Evolutionary conservation across 2,329 filamentous ascomycete species (phyloP).

Genomic region (Hysterium pulicare): DNA sequence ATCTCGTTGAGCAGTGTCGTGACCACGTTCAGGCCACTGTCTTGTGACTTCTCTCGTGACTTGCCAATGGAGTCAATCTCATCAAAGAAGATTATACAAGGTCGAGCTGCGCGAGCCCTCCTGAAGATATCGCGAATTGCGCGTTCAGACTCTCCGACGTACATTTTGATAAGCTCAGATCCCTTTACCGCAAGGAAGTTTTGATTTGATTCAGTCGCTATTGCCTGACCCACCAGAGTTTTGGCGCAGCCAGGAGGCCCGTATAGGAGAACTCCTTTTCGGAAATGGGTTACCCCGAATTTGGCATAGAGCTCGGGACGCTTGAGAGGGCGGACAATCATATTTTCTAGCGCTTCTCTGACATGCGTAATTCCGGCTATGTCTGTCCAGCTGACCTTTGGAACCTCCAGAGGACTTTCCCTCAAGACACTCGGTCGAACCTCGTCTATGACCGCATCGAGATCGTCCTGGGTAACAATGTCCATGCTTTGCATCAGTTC

Average conservation of each 20-base stretch:
- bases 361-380: slow-evolving; percentile 81
- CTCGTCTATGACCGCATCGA: slow-evolving; percentile 62
- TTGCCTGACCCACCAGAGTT: slow-evolving; percentile 84
- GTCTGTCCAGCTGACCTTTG: slow-evolving; percentile 79
- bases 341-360: slow-evolving; percentile 59
- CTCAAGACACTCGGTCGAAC: slow-evolving; percentile 84
- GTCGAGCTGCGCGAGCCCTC: slow-evolving; percentile 78
- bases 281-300: slow-evolving; percentile 43
- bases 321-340: slow-evolving; percentile 53
- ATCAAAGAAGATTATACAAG: slow-evolving; percentile 95
- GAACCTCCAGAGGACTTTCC: slow-evolving; percentile 83
- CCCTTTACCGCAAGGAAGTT: slow-evolving; percentile 96
- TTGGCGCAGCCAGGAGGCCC: slow-evolving; percentile 94
- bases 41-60: slow-evolving; percentile 47
- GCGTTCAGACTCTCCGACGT: slow-evolving; percentile 90
- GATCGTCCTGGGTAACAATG: slow-evolving; percentile 47
- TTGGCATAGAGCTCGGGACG: slow-evolving; percentile 33
- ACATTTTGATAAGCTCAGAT: slow-evolving; percentile 92
- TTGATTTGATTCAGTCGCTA: slow-evolving; percentile 84
- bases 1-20: slow-evolving; percentile 91
- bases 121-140: slow-evolving; percentile 81
- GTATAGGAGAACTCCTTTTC: slow-evolving; percentile 83
- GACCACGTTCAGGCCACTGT: slow-evolving; percentile 73
- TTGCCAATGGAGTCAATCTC: slow-evolving; percentile 85
- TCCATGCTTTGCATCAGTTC: slow-evolving; percentile 15